A percentile compares a stretch with the other conserved stretches of the same genome.
These are phyloP conservation scores for Peronospora farinosa DNA, from an alignment of 352 stramenopile species.

Conservation along the genomic window DNA sequence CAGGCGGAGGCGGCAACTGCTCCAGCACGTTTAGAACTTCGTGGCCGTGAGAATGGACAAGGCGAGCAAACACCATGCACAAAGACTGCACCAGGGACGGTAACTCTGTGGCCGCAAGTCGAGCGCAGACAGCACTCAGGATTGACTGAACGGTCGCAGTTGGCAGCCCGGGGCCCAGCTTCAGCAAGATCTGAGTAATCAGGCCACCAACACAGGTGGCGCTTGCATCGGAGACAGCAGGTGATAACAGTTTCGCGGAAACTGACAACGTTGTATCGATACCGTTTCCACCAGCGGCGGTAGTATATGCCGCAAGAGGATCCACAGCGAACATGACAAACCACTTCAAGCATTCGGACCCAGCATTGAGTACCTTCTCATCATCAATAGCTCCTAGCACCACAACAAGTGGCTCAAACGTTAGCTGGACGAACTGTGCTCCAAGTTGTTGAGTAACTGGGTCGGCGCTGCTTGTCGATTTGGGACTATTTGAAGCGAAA, in stretches of 20 bases:
- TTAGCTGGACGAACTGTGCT: slow-evolving; percentile 55
- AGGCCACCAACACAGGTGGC: slow-evolving; percentile 68
- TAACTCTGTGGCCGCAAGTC: slow-evolving; percentile 59
- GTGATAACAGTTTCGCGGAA: slow-evolving; percentile 63
- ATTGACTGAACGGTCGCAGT: slow-evolving; percentile 68
- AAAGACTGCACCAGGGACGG: slow-evolving; percentile 74
- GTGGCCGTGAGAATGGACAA: slow-evolving; percentile 63
- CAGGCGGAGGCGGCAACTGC: slow-evolving; percentile 43
- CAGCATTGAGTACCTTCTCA: slow-evolving; percentile 67
- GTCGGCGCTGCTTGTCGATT: slow-evolving; percentile 22
- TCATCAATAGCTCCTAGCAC: slow-evolving; percentile 60
- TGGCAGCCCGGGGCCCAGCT: slow-evolving; percentile 51
- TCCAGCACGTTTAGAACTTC: slow-evolving; percentile 70
- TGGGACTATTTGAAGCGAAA: slow-evolving; percentile 37
- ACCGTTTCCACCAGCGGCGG: slow-evolving; percentile 33
- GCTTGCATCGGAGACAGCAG: slow-evolving; percentile 56
- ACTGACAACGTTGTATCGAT: slow-evolving; percentile 67
- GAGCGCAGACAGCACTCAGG: slow-evolving; percentile 55
- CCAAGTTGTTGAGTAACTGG: slow-evolving; percentile 42
- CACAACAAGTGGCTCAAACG: slow-evolving; percentile 66
- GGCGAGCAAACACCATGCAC: slow-evolving; percentile 76
- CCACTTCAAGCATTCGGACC: slow-evolving; percentile 80
- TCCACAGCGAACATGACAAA: slow-evolving; percentile 75
- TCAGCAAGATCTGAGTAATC: slow-evolving; percentile 77
- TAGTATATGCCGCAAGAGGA: slow-evolving; percentile 44